Evolutionary conservation across 202 grass and related monocot species (phyloP), one percentile per base, ranked within the genome.

Genomic region (Digitaria exilis): DNA sequence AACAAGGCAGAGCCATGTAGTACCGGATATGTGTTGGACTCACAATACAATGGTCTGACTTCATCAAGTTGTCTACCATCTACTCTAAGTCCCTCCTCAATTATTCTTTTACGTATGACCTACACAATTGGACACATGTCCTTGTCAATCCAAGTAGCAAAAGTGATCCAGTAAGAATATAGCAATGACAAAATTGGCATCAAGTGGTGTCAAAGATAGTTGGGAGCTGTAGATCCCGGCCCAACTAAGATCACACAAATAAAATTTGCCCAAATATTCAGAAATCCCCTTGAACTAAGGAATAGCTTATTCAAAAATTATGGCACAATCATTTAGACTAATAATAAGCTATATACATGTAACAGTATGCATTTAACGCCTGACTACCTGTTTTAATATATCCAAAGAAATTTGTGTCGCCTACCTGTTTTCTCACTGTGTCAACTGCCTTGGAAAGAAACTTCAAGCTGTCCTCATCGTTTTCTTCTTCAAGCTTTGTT

Each of bases 61-160:
- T 99, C 85, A 87, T 94, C 96, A 86, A 99, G 93, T 81, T 90
- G 87, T 51, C 93, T 99, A 85, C 96, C 96, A 86, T 99, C 96
- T 11, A 99, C 84, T 87, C 96, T 88, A 80, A 96, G 80, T 22
- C 96, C 96, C 88, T 94, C 84, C 50, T 99, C 88, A 48, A 99
- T 99, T 69, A 99, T 94, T 91, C 93, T 96, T 76, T 85, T 87
- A 26, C 96, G 91, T 81, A 99, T 95, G 43, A 96, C 91, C 96
- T 99, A 81, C 69, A 87, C 61, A 87, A 64, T 48, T 19, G 9
- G 7, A 58, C 51, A 74, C 50, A 56, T 49, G 6, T 45, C 62
- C 28, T 19, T 55, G 76, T 80, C 43, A 65, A 76, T 66, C 37
- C 24, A 69, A 79, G 79, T 71, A 39, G 50, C n/a, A 44, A 1